Percentiles rank a stretch among this genome's conserved stretches.
phyloP scores from a whole-genome alignment of 192 early-diverging fungal genomes.

The Podila horticola region DNA sequence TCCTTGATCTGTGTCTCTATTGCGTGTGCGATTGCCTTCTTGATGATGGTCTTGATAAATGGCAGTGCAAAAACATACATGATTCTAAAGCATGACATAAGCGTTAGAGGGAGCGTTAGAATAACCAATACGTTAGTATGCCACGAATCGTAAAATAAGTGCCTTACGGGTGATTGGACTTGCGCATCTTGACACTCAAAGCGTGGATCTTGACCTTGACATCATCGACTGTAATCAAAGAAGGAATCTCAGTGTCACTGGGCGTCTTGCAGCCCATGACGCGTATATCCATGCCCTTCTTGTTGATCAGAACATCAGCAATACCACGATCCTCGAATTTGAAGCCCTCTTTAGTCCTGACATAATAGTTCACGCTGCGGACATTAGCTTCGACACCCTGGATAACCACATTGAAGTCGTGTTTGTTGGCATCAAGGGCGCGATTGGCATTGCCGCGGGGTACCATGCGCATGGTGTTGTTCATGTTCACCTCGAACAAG shows the following conservation, averaged over 20 bases:
- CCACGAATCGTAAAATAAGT: not conserved
- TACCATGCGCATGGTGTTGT: constrained; percentile 48
- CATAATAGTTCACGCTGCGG: constrained; percentile 50
- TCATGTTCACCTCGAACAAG: constrained; percentile 48
- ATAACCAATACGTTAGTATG: too few species aligned
- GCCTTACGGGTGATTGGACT: constrained; percentile 39
- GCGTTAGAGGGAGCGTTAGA: not conserved
- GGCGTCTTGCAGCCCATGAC: constrained; percentile 22
- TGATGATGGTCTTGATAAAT: constrained; percentile 47
- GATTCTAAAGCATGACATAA: not conserved
- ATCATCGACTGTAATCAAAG: constrained; percentile 32
- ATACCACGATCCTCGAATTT: constrained; percentile 48
- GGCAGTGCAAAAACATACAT: constrained; percentile 45
- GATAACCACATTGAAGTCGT: constrained; percentile 43
- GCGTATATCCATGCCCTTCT: constrained; percentile 28
- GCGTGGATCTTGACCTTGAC: constrained; percentile 41
- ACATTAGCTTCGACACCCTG: constrained; percentile 49
- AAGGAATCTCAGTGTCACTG: constrained; percentile 20
- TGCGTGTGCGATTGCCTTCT: constrained; percentile 46
- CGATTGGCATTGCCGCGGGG: constrained; percentile 38
- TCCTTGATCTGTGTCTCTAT: constrained; percentile 48
- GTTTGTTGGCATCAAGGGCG: constrained; percentile 21
- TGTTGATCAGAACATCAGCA: constrained; percentile 44
- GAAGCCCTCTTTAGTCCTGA: constrained; percentile 56
- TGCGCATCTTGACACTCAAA: constrained; percentile 39